Conservation (phyloP, 2,329 filamentous ascomycete genomes). For the Ilyonectria destructans region DNA sequence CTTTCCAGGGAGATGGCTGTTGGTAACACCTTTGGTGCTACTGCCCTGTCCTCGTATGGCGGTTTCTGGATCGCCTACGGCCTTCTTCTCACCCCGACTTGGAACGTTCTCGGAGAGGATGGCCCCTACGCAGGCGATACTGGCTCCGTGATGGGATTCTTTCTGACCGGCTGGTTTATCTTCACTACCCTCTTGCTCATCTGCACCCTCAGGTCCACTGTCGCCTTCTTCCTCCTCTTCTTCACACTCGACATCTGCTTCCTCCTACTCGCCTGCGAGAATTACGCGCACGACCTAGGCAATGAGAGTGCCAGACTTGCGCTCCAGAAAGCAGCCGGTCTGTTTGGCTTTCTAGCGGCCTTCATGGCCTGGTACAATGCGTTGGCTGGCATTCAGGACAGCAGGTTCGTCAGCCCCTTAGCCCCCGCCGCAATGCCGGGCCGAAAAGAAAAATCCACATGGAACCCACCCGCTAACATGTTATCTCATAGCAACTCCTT, state of each 20-base stretch:
- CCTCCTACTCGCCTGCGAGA: conserved; percentile 78
- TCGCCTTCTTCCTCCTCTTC: conserved; percentile 86
- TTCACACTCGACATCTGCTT: conserved; percentile 84
- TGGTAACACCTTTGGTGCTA: conserved; percentile 91
- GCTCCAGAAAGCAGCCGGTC: conserved; percentile 80
- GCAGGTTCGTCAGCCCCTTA: conserved; percentile 65
- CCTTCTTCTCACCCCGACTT: conserved; percentile 80
- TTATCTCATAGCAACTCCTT: conserved; percentile 79
- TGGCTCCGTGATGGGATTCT: conserved; percentile 78
- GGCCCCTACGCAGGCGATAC: conserved; percentile 64
- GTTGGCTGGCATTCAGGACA: conserved; percentile 85
- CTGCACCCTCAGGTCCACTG: conserved; percentile 82
- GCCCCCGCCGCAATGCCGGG: conserved; percentile 16
- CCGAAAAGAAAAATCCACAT: background rate
- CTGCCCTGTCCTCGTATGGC: conserved; percentile 85
- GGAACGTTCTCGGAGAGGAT: conserved; percentile 68
- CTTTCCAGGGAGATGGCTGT: conserved; percentile 83
- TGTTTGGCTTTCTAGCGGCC: conserved; percentile 85
- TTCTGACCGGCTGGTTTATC: conserved; percentile 87
- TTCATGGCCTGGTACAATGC: conserved; percentile 93
- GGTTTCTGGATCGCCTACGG: conserved; percentile 88
- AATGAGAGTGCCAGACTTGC: conserved; percentile 60
- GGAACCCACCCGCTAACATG: conserved; percentile 53
- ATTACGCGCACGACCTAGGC: conserved; percentile 71
- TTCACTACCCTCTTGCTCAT: conserved; percentile 84